Evolutionary conservation across 176 grass and related monocot species (phyloP).

Genomic region (Dactylis glomerata): DNA sequence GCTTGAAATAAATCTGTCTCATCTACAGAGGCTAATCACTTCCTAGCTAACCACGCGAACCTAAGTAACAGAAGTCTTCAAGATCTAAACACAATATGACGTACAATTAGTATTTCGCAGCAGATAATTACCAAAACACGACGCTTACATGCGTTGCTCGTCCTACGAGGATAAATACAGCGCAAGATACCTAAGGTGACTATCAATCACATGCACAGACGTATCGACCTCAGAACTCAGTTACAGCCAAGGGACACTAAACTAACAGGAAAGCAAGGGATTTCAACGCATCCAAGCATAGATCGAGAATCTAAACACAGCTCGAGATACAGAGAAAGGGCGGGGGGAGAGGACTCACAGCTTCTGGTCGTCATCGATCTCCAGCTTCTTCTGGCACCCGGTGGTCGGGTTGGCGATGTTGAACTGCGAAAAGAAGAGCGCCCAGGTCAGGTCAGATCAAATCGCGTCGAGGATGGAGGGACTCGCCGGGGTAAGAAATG

Average conservation of each 20-base stretch:
- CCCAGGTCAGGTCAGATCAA: neutral
- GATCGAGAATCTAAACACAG: neutral
- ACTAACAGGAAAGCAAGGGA: neutral
- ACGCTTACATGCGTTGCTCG: neutral
- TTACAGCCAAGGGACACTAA: neutral
- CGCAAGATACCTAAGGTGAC: neutral
- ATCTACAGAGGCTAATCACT: neutral
- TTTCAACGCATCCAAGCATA: neutral
- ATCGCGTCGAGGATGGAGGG: neutral
- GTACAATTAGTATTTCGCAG: neutral
- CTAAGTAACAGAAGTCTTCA: neutral
- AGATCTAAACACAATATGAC: neutral
- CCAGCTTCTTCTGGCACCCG: slow-evolving; percentile 85
- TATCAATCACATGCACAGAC: neutral
- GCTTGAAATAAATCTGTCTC: neutral
- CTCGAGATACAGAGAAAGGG: neutral
- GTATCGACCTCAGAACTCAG: neutral
- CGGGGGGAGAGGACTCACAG: slow-evolving; percentile 43
- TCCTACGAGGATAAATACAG: neutral
- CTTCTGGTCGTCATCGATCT: slow-evolving; percentile 93
- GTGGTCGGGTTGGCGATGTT: slow-evolving; percentile 83
- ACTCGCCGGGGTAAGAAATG: neutral
- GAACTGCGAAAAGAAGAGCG: slow-evolving; percentile 33
- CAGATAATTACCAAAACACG: neutral
- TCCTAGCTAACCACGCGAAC: too few relatives aligned